Percentiles rank a stretch among this genome's conserved stretches.
These are phyloP conservation scores for Paraglomus brasilianum DNA, from an alignment of 192 early-diverging fungal species.

Conservation along the genomic window DNA sequence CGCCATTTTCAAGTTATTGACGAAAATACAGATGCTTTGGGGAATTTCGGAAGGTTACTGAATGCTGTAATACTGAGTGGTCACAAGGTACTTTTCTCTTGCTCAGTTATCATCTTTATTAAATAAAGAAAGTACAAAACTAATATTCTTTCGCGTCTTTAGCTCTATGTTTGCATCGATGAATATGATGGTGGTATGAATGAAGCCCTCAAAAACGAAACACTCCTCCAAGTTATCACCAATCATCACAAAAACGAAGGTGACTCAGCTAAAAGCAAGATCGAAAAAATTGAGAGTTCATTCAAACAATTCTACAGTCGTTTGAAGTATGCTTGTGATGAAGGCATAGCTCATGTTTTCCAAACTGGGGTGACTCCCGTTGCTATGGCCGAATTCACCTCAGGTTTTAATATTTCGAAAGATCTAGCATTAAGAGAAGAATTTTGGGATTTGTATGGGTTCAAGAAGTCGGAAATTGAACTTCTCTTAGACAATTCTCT, in stretches of 20 bases:
- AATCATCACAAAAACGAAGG: constrained; percentile 7
- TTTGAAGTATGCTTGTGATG: constrained; percentile 18
- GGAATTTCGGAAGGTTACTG: constrained; percentile 7
- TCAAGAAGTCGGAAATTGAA: constrained; percentile 24
- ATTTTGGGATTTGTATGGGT: constrained; percentile 27
- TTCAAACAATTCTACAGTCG: constrained; percentile 9
- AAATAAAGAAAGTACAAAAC: constrained; percentile 14
- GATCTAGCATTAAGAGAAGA: constrained; percentile 12
- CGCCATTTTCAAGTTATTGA: constrained; percentile 16
- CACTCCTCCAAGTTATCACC: background rate
- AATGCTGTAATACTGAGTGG: constrained; percentile 10
- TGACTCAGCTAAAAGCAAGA: too few species aligned
- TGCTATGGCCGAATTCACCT: constrained; percentile 10
- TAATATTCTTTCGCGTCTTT: constrained; percentile 4
- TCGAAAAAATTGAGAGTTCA: constrained; percentile 20
- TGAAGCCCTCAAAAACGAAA: constrained; percentile 21
- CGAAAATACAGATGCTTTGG: constrained; percentile 27
- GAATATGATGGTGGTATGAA: constrained; percentile 17
- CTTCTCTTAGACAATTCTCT: constrained; percentile 17
- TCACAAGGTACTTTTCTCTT: constrained; percentile 24
- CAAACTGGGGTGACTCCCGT: constrained; percentile 24
- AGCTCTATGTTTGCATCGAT: constrained; percentile 25
- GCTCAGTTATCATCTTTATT: constrained; percentile 11
- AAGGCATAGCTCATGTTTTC: constrained; percentile 6
- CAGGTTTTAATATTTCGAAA: constrained; percentile 6